Evolutionary conservation across 495 filamentous ascomycete genomes (phyloP).

Genomic region (Xylaria castorea): DNA sequence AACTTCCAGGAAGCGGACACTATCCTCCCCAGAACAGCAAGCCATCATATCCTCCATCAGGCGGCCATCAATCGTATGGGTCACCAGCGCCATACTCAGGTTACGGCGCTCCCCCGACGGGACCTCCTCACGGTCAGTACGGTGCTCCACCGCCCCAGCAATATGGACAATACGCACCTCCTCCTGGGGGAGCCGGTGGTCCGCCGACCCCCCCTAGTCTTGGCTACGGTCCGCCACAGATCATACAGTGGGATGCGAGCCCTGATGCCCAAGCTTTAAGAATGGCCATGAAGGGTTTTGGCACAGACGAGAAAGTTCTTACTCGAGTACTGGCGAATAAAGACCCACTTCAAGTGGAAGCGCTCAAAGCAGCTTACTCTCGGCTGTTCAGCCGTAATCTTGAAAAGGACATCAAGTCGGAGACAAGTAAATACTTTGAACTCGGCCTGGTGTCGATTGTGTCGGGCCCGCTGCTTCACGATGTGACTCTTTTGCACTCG

Average conservation of each 20-base stretch:
- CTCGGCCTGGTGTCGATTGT: constrained; percentile 72
- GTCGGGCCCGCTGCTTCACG: constrained; percentile 76
- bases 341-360: constrained; percentile 74
- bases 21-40: constrained; percentile 37
- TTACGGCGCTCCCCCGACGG: constrained; percentile 46
- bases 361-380: constrained; percentile 71
- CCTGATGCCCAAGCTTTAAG: constrained; percentile 72
- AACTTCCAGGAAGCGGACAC: constrained; percentile 33
- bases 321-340: constrained; percentile 69
- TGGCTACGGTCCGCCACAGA: constrained; percentile 67
- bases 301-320: constrained; percentile 80
- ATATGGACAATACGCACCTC: constrained; percentile 37
- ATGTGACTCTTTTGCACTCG: constrained; percentile 67
- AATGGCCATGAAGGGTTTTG: constrained; percentile 89
- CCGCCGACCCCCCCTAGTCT: constrained; percentile 62
- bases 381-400: constrained; percentile 68
- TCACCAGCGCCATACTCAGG: constrained; percentile 40
- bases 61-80: constrained; percentile 43
- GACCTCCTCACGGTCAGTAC: constrained; percentile 49
- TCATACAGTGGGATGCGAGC: constrained; percentile 68
- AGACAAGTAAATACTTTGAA: constrained; percentile 76
- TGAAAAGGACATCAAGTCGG: constrained; percentile 74
- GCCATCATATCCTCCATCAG: constrained; percentile 33
- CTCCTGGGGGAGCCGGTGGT: constrained; percentile 30
- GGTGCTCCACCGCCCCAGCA: constrained; percentile 52